Base-by-base conservation (phyloP, 2,329 filamentous ascomycete genomes). In the Colletotrichum spinosum region DNA sequence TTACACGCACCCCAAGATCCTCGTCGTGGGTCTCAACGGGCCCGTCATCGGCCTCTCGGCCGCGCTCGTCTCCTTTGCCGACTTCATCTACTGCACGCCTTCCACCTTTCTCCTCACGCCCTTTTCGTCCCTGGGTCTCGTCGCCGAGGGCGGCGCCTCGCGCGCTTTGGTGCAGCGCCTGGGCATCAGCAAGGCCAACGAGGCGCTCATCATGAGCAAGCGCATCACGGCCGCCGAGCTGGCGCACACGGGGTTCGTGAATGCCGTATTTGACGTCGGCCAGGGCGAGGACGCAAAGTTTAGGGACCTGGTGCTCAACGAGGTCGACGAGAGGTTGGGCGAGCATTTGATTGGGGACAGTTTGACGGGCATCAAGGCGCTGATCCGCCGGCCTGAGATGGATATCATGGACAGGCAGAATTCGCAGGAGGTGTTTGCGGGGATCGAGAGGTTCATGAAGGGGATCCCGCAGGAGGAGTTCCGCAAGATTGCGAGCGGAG, bases 1-100 rank as follows among this genome's bases (percentile, higher is more conserved):
- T 82, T 94, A 96, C 83, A 90, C 89, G 12, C 96, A 98, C 80
- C 92, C 94, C 72, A 97, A 98, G 81, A 92, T 98, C 79, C 91
- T 98, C 33, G 87, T 98, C 66, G 90, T 90, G 0, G 96, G 93
- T 0, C 89, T 98, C 70, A 98, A 98, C 80, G 96, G 95, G 3
- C 96, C 96, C 6, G 94, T 90, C 10, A 86, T 99, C 57, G 96
- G 96, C 6, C 89, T 98, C 38, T 92, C 91, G 2, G 96, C 95
- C 1, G 94, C 95, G 0, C 80, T 98, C 0, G 83, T 93, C 63
- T 90, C 90, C 35, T 92, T 93, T 77, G 92, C 92, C 33, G 96
- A 98, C 82, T 98, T 98, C 82, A 87, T 98, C 76, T 98, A 98
- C 83, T 90, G 87, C 74, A 85, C 91, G 0, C 94, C 94, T 0